Evolutionary conservation across 176 grass and related monocot species (phyloP), one percentile per base, ranked within the genome.

Genomic region (Bonia amplexicaulis): DNA sequence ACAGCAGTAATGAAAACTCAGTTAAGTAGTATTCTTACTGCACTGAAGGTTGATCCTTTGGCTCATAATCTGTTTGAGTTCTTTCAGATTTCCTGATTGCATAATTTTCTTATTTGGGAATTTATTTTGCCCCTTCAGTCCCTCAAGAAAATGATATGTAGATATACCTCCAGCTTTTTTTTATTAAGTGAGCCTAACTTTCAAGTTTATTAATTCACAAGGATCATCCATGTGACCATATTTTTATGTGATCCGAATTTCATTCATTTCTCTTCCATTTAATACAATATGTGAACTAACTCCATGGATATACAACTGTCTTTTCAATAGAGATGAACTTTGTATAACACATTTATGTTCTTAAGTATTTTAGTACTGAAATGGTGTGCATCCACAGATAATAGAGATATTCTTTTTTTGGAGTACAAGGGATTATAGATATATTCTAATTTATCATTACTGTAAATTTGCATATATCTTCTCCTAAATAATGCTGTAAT

Each of bases 401-500:
- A 79, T 10, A 58, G 54, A 58, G 20, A 58, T 9, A n/a, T 10
- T 54, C 1, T 20, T 54, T 17, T 54, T 54, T 54, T 20, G 0
- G 16, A 20, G 52, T 54, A 54, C 6, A 54, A 54, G 17, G 52
- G 17, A 54, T 8, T 20, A 80, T 8, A 52, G 6, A 47, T 10
- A 61, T 22, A 41, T 26, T 41, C 49, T 67, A 69, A 53, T 81
- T 82, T 79, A 41, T 66, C 59, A 51, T 67, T 66, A 51, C 33
- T 22, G 25, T 19, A 14, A 65, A 63, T 62, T n/a, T 57, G 46
- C 54, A 46, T 62, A 26, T 39, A 63, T 63, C 12, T 71, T 52
- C 68, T 78, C 49, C 20, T 67, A 76, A 79, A 54, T 77, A 72
- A 17, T 68, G 22, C 9, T 78, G 31, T 66, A 27, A 47, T 86